These are phyloP conservation scores for Tuber microsphaerosporum DNA, from an alignment of 495 filamentous ascomycete genomes.

Conservation along the genomic window DNA sequence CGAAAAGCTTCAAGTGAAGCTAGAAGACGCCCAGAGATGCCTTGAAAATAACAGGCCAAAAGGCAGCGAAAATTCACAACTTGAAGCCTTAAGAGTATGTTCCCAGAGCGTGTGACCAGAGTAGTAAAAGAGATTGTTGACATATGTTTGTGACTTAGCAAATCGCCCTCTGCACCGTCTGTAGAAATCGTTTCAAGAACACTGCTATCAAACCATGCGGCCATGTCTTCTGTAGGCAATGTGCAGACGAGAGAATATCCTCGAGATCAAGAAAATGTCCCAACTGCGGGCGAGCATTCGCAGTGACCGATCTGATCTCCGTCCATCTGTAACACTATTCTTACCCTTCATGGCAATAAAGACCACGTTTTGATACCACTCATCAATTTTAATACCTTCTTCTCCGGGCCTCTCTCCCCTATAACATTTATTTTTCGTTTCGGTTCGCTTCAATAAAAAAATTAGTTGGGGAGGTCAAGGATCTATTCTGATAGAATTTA, in stretches of 20 bases:
- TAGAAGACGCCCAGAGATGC: conserved; percentile 37
- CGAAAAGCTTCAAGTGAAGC: conserved; percentile 40
- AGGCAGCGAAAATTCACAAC: conserved; percentile 39
- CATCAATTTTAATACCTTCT: conserved; percentile 8
- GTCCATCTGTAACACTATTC: conserved; percentile 48
- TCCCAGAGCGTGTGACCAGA: background rate
- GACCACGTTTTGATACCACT: background rate
- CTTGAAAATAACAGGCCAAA: conserved; percentile 40
- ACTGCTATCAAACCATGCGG: conserved; percentile 87
- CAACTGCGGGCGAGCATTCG: conserved; percentile 82
- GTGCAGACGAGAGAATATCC: conserved; percentile 74
- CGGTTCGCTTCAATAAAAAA: conserved; percentile 32
- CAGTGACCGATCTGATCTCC: conserved; percentile 74
- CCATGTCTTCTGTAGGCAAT: conserved; percentile 89
- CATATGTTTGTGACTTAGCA: conserved; percentile 51
- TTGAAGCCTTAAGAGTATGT: conserved; percentile 41
- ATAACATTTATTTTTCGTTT: conserved; percentile 31
- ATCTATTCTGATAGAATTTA: conserved; percentile 38
- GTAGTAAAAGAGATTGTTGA: background rate
- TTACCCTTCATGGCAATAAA: conserved; percentile 7
- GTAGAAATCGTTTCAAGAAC: conserved; percentile 84
- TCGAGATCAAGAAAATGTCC: conserved; percentile 93
- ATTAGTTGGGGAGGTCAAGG: conserved; percentile 18
- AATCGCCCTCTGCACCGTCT: conserved; percentile 83
- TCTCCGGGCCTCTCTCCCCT: conserved; percentile 10